Evolutionary conservation across 257 asterid species (phyloP), one percentile per base, ranked within the genome.

Genomic region (Cynanchum wilfordii): DNA sequence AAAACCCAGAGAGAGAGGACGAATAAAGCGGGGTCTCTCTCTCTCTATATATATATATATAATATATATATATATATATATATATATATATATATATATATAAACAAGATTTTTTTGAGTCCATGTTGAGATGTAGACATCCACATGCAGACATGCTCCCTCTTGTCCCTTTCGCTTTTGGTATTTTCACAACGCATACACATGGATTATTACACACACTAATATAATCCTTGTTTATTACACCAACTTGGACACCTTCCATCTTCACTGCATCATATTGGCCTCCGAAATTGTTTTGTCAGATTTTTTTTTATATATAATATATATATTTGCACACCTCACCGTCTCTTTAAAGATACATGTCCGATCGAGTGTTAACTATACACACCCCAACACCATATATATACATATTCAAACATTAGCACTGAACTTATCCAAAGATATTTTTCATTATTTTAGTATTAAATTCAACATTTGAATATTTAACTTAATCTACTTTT

Each of bases 71-170:
- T n/a, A n/a, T n/a, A n/a, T n/a, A 30, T 2, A 30, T 2, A 33
- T 33, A 33, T 3, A 33, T 33, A 33, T 33, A 10, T n/a, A 30
- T 2, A 30, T 2, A 33, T 33, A 33, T 3, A 33, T 33, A 33
- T 33, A 10, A 63, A 66, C 66, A 66, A 58, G 64, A 73, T 69
- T 55, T 72, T 33, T 69, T 42, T 11, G 68, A 27, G 71, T 50
- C 69, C n/a, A 16, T 59, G 30, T 60, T 72, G 30, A 57, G 86
- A 84, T 77, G 85, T 78, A 75, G 91, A 86, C 84, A 71, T 75
- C 86, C 88, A 86, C 85, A 82, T 81, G 85, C 86, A 54, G 74
- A 83, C 86, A 82, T 79, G 85, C 85, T 42, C 76, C 72, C 77
- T 62, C 75, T 82, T 78, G 84, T 76, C 85, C 38, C 80, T 78